Percentiles rank a stretch among this genome's conserved stretches.
Evolutionary conservation across 768 basidiomycete genomes (phyloP).

Genomic region (Rhodotorula kratochvilovae): DNA sequence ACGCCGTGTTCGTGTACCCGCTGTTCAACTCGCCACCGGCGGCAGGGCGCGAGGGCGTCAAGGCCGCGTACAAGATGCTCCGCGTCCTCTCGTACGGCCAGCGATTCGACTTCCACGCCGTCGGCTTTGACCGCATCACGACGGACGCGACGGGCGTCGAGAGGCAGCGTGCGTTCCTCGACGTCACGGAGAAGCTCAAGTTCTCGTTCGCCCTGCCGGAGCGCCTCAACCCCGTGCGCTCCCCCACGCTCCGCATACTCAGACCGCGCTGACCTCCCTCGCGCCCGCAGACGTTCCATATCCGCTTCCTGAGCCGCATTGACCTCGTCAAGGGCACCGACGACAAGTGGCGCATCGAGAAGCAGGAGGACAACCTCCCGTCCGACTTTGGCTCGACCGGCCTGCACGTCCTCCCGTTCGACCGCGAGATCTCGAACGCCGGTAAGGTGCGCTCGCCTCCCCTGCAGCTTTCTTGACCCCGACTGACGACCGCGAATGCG

Average conservation of each 20-base stretch:
- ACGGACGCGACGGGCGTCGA: conserved; percentile 17
- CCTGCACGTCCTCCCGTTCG: conserved; percentile 18
- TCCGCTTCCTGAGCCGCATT: conserved; percentile 30
- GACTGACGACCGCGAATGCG: too few relatives aligned
- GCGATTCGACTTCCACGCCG: conserved; percentile 21
- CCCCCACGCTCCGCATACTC: too few relatives aligned
- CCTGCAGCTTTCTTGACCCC: not conserved
- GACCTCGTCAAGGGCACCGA: conserved; percentile 17
- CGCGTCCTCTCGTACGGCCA: conserved; percentile 30
- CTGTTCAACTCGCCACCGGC: conserved; percentile 22
- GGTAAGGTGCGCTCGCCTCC: conserved; percentile 12
- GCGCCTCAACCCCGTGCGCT: conserved; percentile 12
- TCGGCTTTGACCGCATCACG: conserved; percentile 11
- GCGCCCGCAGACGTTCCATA: conserved; percentile 7
- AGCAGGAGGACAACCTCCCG: conserved; percentile 35
- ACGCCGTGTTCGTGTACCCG: conserved; percentile 22
- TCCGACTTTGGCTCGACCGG: conserved; percentile 28
- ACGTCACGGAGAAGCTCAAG: conserved; percentile 28
- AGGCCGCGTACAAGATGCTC: conserved; percentile 30
- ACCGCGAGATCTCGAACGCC: conserved; percentile 15
- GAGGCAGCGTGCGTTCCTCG: conserved; percentile 2
- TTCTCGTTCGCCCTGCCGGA: conserved; percentile 15
- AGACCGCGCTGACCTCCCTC: not conserved
- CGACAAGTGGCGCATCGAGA: conserved; percentile 26
- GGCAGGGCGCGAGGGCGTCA: conserved; percentile 25